phyloP scores from a whole-genome alignment of 2,329 filamentous ascomycete species.

The Penicillium sp. region DNA sequence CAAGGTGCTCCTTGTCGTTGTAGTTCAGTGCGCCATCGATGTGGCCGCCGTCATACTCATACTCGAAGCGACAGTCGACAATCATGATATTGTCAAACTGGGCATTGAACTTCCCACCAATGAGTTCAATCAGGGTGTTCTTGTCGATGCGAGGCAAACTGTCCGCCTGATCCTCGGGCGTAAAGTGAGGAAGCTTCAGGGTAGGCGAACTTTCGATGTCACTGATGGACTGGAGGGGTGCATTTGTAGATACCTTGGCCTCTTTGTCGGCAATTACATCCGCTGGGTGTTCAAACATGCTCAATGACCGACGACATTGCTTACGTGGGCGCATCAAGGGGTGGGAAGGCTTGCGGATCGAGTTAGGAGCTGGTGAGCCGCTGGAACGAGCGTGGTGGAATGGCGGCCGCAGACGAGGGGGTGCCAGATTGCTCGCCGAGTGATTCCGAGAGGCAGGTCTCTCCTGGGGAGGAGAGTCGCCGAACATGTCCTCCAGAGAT shows the following conservation, averaged over 20 bases:
- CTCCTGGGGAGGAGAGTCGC: slow-evolving; percentile 73
- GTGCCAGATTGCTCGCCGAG: slow-evolving; percentile 56
- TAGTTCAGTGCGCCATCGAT: slow-evolving; percentile 92
- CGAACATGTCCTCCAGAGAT: slow-evolving; percentile 76
- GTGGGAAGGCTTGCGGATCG: slow-evolving; percentile 70
- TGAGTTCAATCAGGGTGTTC: slow-evolving; percentile 76
- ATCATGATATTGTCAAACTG: slow-evolving; percentile 78
- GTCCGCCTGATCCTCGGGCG: slow-evolving; percentile 74
- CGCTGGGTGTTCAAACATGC: slow-evolving; percentile 93
- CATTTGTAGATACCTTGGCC: slow-evolving; percentile 54
- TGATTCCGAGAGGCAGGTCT: slow-evolving; percentile 60
- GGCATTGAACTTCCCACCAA: slow-evolving; percentile 78
- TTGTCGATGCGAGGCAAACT: slow-evolving; percentile 82
- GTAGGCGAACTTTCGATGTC: slow-evolving; percentile 75
- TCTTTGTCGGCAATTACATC: slow-evolving; percentile 82
- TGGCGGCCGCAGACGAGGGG: slow-evolving; percentile 62
- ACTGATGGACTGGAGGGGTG: slow-evolving; percentile 69
- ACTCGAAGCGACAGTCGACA: slow-evolving; percentile 97
- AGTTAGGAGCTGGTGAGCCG: slow-evolving; percentile 70
- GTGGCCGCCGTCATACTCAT: slow-evolving; percentile 95
- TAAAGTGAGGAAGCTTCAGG: slow-evolving; percentile 78
- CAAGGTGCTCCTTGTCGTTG: slow-evolving; percentile 89
- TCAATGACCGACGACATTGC: slow-evolving; percentile 85
- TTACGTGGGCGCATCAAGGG: slow-evolving; percentile 75
- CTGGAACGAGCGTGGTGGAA: slow-evolving; percentile 62